phyloP scores from a whole-genome alignment of 2,329 filamentous ascomycete species.

The Phialocephala sp. region DNA sequence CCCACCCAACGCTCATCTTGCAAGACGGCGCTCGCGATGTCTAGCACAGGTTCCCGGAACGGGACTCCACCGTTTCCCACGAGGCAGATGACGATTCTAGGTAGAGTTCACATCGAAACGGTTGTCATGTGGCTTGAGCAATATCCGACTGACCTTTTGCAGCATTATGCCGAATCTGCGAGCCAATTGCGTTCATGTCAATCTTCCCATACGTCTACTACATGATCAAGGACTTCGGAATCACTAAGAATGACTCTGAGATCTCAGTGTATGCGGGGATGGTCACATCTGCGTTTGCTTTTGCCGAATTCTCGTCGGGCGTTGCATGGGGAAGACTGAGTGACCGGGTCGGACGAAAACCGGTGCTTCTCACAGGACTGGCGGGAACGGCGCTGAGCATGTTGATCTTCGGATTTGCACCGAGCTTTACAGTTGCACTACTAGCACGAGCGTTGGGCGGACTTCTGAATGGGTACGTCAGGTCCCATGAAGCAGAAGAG shows the following conservation, averaged over 20 bases:
- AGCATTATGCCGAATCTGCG: slow-evolving; percentile 95
- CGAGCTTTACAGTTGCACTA: slow-evolving; percentile 80
- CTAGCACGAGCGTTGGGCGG: slow-evolving; percentile 89
- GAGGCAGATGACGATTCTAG: slow-evolving; percentile 58
- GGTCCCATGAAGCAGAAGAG: slow-evolving; percentile 7
- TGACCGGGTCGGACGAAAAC: slow-evolving; percentile 90
- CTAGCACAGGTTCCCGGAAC: slow-evolving; percentile 41
- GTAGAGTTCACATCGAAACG: slow-evolving; percentile 46
- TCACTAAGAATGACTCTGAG: slow-evolving; percentile 77
- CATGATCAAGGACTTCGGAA: slow-evolving; percentile 92
- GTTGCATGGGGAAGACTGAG: slow-evolving; percentile 93
- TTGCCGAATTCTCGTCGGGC: slow-evolving; percentile 92
- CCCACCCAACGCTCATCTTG: slow-evolving; percentile 16
- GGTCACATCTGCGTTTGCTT: slow-evolving; percentile 94
- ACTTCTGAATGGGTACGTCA: slow-evolving; percentile 82
- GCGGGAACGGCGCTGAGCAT: slow-evolving; percentile 92
- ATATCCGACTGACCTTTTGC: slow-evolving; percentile 14
- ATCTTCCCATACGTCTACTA: slow-evolving; percentile 99
- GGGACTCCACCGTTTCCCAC: slow-evolving; percentile 47
- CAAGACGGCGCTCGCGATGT: slow-evolving; percentile 30
- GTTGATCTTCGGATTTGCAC: slow-evolving; percentile 88
- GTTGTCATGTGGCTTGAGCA: neutral
- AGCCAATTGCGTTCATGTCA: slow-evolving; percentile 99
- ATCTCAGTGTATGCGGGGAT: slow-evolving; percentile 94
- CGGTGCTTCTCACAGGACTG: slow-evolving; percentile 87